These are phyloP conservation scores for Apophysomyces variabilis DNA, from an alignment of 371 early-diverging fungal genomes.

Conservation along the genomic window DNA sequence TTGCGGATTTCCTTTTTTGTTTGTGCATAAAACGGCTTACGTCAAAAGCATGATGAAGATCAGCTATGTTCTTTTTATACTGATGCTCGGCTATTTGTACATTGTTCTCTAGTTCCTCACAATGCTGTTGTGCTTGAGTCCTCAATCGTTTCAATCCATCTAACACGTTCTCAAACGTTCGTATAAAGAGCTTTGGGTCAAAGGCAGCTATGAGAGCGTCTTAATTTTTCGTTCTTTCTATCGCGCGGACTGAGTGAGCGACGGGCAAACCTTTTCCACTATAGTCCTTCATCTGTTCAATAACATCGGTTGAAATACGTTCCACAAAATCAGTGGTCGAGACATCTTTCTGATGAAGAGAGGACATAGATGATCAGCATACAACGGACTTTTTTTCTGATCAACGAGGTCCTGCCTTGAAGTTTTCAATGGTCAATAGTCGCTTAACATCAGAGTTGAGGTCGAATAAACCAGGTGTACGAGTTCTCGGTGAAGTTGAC, in stretches of 20 bases:
- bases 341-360: conserved; percentile 45
- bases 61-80: conserved; percentile 74
- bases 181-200: conserved; percentile 86
- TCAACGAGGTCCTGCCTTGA: conserved; percentile 24
- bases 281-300: conserved; percentile 34
- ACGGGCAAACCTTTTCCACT: conserved; percentile 28
- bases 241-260: not conserved
- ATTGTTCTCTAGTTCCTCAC: conserved; percentile 81
- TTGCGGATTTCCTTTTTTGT: not conserved
- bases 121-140: conserved; percentile 77
- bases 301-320: conserved; percentile 45
- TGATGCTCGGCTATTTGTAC: conserved; percentile 75
- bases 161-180: conserved; percentile 84
- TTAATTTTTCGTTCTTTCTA: conserved; percentile 2
- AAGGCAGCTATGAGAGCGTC: conserved; percentile 35
- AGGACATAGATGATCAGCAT: not conserved
- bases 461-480: conserved; percentile 21
- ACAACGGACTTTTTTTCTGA: not conserved
- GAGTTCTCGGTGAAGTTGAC: conserved; percentile 16
- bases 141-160: conserved; percentile 81
- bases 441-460: conserved; percentile 30
- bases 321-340: conserved; percentile 67
- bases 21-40: conserved; percentile 41
- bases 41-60: conserved; percentile 74
- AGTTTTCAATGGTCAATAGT: conserved; percentile 30